Evolutionary conservation across 2,329 filamentous ascomycete species (phyloP).

Genomic region (Fulvia fulva): DNA sequence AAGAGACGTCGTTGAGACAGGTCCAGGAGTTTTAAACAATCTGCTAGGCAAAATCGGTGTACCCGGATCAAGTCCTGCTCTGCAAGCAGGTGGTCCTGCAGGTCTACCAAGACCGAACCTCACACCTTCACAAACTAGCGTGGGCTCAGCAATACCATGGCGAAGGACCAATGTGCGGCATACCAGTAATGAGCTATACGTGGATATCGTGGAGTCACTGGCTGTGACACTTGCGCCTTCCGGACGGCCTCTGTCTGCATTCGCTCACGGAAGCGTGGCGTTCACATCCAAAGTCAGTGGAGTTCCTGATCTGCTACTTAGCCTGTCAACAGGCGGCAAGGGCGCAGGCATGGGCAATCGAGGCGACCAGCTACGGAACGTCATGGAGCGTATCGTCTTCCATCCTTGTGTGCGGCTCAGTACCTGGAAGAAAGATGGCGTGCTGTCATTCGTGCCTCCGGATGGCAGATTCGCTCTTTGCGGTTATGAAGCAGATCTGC

Average conservation of each 20-base stretch:
- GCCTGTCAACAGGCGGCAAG: slow-evolving; percentile 75
- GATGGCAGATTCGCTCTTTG: slow-evolving; percentile 91
- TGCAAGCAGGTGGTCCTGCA: slow-evolving; percentile 20
- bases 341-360: slow-evolving; percentile 65
- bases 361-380: slow-evolving; percentile 36
- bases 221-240: slow-evolving; percentile 86
- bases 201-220: slow-evolving; percentile 88
- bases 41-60: slow-evolving; percentile 82
- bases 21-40: slow-evolving; percentile 81
- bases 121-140: slow-evolving; percentile 23
- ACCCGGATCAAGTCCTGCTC: slow-evolving; percentile 50
- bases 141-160: slow-evolving; percentile 69
- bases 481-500: slow-evolving; percentile 87
- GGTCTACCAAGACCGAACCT: slow-evolving; percentile 16
- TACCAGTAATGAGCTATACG: slow-evolving; percentile 95
- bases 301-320: slow-evolving; percentile 82
- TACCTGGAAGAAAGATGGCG: slow-evolving; percentile 83
- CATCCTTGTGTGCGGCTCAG: slow-evolving; percentile 90
- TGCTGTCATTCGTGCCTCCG: slow-evolving; percentile 92
- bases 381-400: slow-evolving; percentile 87
- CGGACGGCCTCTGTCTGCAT: slow-evolving; percentile 77
- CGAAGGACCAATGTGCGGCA: slow-evolving; percentile 86
- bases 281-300: slow-evolving; percentile 95
- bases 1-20: slow-evolving; percentile 81
- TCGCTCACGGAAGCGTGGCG: slow-evolving; percentile 86